These are phyloP conservation scores for Suhomyces taliae DNA, from an alignment of 1,139 yeast genomes.

Conservation along the genomic window DNA sequence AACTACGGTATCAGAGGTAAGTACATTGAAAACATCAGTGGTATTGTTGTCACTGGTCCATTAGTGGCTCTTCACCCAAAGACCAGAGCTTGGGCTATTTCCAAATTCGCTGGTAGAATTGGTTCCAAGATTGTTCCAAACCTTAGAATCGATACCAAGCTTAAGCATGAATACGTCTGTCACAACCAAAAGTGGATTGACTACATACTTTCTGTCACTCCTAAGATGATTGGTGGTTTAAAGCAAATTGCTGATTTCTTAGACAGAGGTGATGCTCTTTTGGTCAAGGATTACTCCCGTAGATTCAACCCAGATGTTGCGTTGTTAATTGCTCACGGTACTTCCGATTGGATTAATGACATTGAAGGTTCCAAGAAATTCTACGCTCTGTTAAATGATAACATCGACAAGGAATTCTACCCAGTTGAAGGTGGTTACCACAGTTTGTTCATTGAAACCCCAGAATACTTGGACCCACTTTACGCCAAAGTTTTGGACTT, in stretches of 20 bases:
- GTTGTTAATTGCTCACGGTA: slow-evolving; percentile 33
- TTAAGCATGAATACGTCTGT: slow-evolving; percentile 57
- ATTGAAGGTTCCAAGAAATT: slow-evolving; percentile 54
- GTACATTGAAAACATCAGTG: slow-evolving; percentile 51
- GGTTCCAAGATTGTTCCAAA: slow-evolving; percentile 54
- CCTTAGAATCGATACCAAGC: slow-evolving; percentile 54
- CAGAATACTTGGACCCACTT: slow-evolving; percentile 1
- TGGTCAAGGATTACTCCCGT: slow-evolving; percentile 41
- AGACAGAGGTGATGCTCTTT: slow-evolving; percentile 56
- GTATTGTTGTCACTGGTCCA: slow-evolving; percentile 68
- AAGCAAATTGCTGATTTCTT: slow-evolving; percentile 61
- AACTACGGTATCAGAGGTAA: slow-evolving; percentile 75
- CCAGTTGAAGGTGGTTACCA: slow-evolving; percentile 42
- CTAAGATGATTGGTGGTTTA: slow-evolving; percentile 43
- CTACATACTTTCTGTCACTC: slow-evolving; percentile 40
- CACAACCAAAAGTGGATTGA: slow-evolving; percentile 50
- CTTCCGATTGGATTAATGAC: slow-evolving; percentile 51
- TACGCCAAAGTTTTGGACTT: not conserved
- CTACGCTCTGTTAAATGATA: slow-evolving; percentile 32
- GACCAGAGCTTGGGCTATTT: slow-evolving; percentile 54
- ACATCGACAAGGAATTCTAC: slow-evolving; percentile 29
- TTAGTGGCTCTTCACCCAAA: slow-evolving; percentile 58
- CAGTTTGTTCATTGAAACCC: slow-evolving; percentile 42
- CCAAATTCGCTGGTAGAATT: slow-evolving; percentile 47
- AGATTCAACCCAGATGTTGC: slow-evolving; percentile 46